A percentile compares a stretch with the other conserved stretches of the same genome.
Evolutionary conservation across 441 rosid species (phyloP).

Genomic region (Oxalis stricta): DNA sequence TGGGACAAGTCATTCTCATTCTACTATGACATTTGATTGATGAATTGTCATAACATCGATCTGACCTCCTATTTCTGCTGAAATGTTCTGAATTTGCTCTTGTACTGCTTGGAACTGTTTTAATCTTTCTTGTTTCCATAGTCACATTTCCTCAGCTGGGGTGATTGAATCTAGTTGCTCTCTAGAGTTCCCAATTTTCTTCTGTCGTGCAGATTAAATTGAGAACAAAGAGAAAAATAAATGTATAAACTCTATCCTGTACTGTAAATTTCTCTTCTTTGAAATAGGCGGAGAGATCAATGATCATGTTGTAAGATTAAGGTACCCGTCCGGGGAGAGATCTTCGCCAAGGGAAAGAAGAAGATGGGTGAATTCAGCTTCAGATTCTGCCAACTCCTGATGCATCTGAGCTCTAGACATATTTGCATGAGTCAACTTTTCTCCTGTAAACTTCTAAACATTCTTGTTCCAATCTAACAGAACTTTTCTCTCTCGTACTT

Average conservation of each 20-base stretch:
- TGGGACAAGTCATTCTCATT: conserved; percentile 77
- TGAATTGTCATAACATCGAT: conserved; percentile 53
- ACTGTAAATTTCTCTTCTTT: not conserved
- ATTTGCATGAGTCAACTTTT: conserved; percentile 95
- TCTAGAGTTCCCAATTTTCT: conserved; percentile 76
- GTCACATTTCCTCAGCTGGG: conserved; percentile 82
- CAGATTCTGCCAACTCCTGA: conserved; percentile 93
- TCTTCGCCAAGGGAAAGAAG: conserved; percentile 88
- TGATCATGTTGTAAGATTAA: conserved; percentile 1
- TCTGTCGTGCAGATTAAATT: conserved; percentile 44
- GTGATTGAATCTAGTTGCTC: conserved; percentile 85
- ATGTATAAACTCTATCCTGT: too few relatives aligned
- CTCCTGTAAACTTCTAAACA: conserved; percentile 86
- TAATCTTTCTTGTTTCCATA: conserved; percentile 77
- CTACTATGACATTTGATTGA: conserved; percentile 39
- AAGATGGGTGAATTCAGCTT: conserved; percentile 93
- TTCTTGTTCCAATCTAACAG: conserved; percentile 81
- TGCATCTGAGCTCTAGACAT: conserved; percentile 89
- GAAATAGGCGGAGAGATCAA: not conserved
- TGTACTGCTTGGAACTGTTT: conserved; percentile 66
- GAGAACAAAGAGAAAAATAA: too few relatives aligned
- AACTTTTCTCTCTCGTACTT: conserved; percentile 70
- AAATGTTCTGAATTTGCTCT: conserved; percentile 73
- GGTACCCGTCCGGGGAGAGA: conserved; percentile 93
- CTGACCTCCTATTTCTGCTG: conserved; percentile 83